Conservation (phyloP, 306 rosid species). For the Castanea mollissima region DNA sequence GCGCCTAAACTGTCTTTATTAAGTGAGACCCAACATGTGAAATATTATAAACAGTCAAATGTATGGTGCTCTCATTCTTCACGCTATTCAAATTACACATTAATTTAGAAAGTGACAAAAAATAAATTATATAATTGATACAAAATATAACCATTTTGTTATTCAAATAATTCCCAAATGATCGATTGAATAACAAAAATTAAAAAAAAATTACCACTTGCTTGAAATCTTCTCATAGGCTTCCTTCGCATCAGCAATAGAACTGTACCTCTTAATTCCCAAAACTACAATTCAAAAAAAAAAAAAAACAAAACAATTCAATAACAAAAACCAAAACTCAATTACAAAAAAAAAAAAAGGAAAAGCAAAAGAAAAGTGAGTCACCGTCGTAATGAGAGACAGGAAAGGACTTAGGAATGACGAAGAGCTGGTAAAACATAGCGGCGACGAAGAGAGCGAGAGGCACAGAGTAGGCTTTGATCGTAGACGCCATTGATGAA, state of each 20-base stretch:
- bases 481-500: conserved; percentile 39
- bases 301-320: not conserved
- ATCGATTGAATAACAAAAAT: not conserved
- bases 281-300: conserved; percentile 42
- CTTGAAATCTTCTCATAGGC: conserved; percentile 56
- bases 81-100: no score
- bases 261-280: conserved; percentile 42
- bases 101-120: no score
- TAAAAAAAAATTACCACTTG: conserved; percentile 42
- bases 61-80: no score
- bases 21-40: no score
- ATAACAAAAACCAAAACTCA: conserved; percentile 41
- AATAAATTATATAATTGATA: no score
- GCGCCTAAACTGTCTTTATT: no score
- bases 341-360: not conserved
- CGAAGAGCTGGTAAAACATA: conserved; percentile 66
- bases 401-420: conserved; percentile 83
- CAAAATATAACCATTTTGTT: no score
- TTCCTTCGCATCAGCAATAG: conserved; percentile 61
- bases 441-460: conserved; percentile 61
- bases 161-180: not conserved
- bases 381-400: conserved; percentile 78
- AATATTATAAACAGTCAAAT: no score
- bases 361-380: not conserved
- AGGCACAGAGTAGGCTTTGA: conserved; percentile 74